Percentiles rank a stretch among this genome's conserved stretches.
Conservation (phyloP, 163 green algal species). For the Volvox carteri region DNA sequence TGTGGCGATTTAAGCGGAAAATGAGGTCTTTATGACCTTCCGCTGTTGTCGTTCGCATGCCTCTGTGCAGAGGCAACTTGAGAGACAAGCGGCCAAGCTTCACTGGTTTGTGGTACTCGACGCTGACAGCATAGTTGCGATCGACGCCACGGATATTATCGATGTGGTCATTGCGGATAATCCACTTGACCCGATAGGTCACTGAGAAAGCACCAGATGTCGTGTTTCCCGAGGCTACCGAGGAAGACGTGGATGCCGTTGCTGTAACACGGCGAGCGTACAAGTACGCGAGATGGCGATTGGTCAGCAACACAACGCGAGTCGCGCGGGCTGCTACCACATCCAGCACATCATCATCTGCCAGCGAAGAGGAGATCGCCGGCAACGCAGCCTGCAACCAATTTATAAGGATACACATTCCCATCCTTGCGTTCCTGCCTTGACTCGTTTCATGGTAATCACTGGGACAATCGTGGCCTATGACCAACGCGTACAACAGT, state of each 20-base stretch:
- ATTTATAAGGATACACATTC: background rate
- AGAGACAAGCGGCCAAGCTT: slow-evolving; percentile 48
- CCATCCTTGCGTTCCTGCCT: background rate
- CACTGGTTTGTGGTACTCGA: slow-evolving; percentile 64
- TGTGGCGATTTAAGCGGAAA: slow-evolving; percentile 66
- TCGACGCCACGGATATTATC: slow-evolving; percentile 69
- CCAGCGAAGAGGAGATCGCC: slow-evolving; percentile 72
- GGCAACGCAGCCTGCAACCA: slow-evolving; percentile 61
- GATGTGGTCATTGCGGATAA: slow-evolving; percentile 62
- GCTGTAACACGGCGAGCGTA: slow-evolving; percentile 44
- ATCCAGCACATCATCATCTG: slow-evolving; percentile 74
- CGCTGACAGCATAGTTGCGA: slow-evolving; percentile 58
- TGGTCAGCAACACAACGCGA: slow-evolving; percentile 84
- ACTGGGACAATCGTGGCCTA: background rate
- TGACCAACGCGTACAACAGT: no score
- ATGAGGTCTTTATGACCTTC: slow-evolving; percentile 66
- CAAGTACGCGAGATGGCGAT: slow-evolving; percentile 83
- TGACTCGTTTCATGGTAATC: no score
- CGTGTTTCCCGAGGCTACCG: background rate
- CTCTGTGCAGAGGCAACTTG: slow-evolving; percentile 62
- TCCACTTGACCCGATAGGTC: slow-evolving; percentile 64
- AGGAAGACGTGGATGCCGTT: background rate
- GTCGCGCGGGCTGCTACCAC: slow-evolving; percentile 76
- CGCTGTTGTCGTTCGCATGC: slow-evolving; percentile 59
- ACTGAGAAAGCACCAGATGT: background rate